Percentiles rank a stretch among this genome's conserved stretches.
Evolutionary conservation across 1,284 basidiomycete genomes (phyloP).

Genomic region (Pholiota adiposa): DNA sequence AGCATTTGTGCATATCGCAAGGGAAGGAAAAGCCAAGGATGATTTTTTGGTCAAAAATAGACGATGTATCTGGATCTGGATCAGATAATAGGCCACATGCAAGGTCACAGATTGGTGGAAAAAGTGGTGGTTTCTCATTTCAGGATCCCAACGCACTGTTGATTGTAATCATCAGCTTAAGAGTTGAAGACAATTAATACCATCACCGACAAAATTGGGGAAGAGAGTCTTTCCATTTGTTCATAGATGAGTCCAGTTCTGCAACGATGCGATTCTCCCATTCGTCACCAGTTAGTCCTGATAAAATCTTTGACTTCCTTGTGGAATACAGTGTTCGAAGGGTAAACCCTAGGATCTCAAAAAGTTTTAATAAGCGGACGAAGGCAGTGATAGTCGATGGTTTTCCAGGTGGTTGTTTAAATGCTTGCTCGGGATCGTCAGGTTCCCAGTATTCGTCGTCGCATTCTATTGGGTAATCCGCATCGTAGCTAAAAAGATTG

Average conservation of each 20-base stretch:
- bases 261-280: conserved; percentile 58
- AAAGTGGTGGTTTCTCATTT: conserved; percentile 46
- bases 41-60: conserved; percentile 46
- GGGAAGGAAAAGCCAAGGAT: conserved; percentile 55
- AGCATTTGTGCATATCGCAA: conserved; percentile 74
- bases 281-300: conserved; percentile 55
- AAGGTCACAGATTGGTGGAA: conserved; percentile 66
- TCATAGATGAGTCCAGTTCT: conserved; percentile 66
- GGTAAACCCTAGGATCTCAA: conserved; percentile 60
- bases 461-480: conserved; percentile 66
- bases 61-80: conserved; percentile 54
- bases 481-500: conserved; percentile 54
- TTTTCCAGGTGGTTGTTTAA: conserved; percentile 52
- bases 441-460: conserved; percentile 73
- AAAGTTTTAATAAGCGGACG: conserved; percentile 54
- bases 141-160: conserved; percentile 66
- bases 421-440: conserved; percentile 43
- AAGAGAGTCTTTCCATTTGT: conserved; percentile 65
- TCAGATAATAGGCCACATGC: conserved; percentile 61
- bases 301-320: conserved; percentile 53
- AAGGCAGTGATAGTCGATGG: conserved; percentile 55
- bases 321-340: conserved; percentile 53
- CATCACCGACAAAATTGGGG: conserved; percentile 52
- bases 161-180: background rate
- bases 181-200: background rate